A percentile compares a stretch with the other conserved stretches of the same genome.
Conservation (phyloP, 2,329 filamentous ascomycete species). For the Pestalotiopsis sp. region DNA sequence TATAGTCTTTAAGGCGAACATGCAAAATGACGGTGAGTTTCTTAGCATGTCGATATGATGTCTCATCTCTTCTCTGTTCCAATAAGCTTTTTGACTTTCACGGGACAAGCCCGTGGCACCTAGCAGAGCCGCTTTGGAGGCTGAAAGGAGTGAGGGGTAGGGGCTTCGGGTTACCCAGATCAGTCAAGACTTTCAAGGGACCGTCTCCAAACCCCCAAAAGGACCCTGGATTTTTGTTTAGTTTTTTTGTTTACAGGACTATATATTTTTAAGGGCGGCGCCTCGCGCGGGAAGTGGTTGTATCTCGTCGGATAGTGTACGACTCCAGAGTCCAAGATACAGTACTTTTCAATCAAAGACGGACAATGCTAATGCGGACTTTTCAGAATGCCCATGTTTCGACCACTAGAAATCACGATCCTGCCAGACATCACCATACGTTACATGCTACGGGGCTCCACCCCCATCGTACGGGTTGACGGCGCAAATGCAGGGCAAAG, state of each 20-base stretch:
- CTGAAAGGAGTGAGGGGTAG: not conserved
- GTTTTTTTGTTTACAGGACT: not conserved
- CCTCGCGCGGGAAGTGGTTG: not conserved
- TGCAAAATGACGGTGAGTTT: not conserved
- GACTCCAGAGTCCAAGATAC: not conserved
- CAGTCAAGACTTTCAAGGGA: too few relatives aligned
- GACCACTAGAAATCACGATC: not conserved
- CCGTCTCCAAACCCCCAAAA: not conserved
- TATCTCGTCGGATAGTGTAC: not conserved
- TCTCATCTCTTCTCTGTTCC: not conserved
- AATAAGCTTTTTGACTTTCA: not conserved
- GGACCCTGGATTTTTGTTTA: not conserved
- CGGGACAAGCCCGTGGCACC: not conserved
- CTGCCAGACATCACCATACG: not conserved
- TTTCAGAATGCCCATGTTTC: not conserved
- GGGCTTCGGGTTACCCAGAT: not conserved
- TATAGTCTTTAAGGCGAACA: not conserved
- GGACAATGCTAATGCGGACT: not conserved
- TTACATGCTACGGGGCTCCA: not conserved
- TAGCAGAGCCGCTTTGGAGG: not conserved
- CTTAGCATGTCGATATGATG: not conserved
- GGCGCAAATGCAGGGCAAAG: not conserved
- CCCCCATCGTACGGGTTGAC: not conserved
- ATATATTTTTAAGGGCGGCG: not conserved
- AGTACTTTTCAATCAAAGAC: not conserved